Evolutionary conservation across 352 stramenopile genomes (phyloP), one percentile per base, ranked within the genome.

Genomic region (Peronospora farinosa): DNA sequence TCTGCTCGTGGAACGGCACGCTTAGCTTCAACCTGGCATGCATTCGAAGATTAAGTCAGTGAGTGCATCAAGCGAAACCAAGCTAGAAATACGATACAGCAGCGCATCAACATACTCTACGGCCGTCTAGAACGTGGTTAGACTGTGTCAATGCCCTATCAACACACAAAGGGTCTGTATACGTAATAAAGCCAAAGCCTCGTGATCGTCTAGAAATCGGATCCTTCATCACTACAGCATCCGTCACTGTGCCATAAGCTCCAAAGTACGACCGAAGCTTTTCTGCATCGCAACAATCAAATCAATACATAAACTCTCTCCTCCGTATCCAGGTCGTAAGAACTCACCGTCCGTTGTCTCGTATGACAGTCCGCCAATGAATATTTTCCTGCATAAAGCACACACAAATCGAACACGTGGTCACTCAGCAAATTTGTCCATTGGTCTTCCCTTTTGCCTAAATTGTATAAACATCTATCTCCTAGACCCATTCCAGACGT

Each of bases 181-280:
- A 96, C 46, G 88, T 96, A 74, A 96, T 96, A 65, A 96, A 96
- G n/a, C 88, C 88, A 59, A 96, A 96, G 37, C 88, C 88, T 42
- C 88, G 72, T 32, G 86, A 96, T 40, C 88, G 78, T 47, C 85
- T 76, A 32, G 88, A 96, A 47, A 96, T 95, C 48, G 84, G 82
- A 47, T 96, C 88, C 60, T 95, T 96, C 87, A 96, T 96, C 58
- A 96, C 88, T 33, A 96, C 86, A 5, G 88, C 88, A 66, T 96
- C 88, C 4, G 86, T 95, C 39, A 96, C 88, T 0, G 74, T 62
- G 23, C 88, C 88, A 46, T 93, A 96, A 25, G 83, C 75, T 44
- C 80, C 79, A 57, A 96, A 96, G 67, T 96, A 95, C 51, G 67
- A 62, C 48, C 86, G 85, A 30, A 96, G 69, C 54, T 94, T 95